phyloP scores from a whole-genome alignment of 192 early-diverging fungal genomes.

The Coemansia reversa region DNA sequence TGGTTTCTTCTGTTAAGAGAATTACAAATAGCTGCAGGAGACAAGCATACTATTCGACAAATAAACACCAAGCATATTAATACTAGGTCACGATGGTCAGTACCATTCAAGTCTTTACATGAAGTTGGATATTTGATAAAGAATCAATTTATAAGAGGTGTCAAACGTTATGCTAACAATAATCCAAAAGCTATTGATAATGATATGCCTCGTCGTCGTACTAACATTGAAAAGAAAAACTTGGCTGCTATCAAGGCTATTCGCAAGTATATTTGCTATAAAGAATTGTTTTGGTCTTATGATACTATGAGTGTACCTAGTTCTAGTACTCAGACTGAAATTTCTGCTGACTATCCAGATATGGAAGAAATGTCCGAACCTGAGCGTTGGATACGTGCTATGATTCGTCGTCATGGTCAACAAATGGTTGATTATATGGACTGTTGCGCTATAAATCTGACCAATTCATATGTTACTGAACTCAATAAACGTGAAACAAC shows the following conservation, averaged over 20 bases:
- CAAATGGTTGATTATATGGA: constrained; percentile 43
- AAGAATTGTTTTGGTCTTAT: constrained; percentile 20
- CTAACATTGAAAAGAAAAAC: constrained; percentile 47
- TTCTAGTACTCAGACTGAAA: neutral
- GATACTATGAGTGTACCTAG: constrained; percentile 7
- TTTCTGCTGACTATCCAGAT: neutral
- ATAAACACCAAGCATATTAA: constrained; percentile 54
- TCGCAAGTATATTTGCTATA: constrained; percentile 29
- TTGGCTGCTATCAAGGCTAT: constrained; percentile 38
- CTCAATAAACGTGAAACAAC: constrained; percentile 6
- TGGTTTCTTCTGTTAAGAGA: constrained; percentile 26
- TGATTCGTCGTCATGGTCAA: constrained; percentile 36
- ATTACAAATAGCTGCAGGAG: constrained; percentile 27
- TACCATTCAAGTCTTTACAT: constrained; percentile 48
- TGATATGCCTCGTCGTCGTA: constrained; percentile 12
- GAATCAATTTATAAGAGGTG: constrained; percentile 25
- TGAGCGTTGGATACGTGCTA: constrained; percentile 43
- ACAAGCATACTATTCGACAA: constrained; percentile 36
- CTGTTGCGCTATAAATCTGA: constrained; percentile 28
- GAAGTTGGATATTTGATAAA: constrained; percentile 49
- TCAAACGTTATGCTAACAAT: constrained; percentile 12
- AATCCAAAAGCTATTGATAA: neutral
- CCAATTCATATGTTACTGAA: constrained; percentile 25
- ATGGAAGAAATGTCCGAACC: constrained; percentile 43
- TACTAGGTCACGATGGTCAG: constrained; percentile 47